Evolutionary conservation across 495 filamentous ascomycete species (phyloP).

Genomic region (Penicillium chermesinum): DNA sequence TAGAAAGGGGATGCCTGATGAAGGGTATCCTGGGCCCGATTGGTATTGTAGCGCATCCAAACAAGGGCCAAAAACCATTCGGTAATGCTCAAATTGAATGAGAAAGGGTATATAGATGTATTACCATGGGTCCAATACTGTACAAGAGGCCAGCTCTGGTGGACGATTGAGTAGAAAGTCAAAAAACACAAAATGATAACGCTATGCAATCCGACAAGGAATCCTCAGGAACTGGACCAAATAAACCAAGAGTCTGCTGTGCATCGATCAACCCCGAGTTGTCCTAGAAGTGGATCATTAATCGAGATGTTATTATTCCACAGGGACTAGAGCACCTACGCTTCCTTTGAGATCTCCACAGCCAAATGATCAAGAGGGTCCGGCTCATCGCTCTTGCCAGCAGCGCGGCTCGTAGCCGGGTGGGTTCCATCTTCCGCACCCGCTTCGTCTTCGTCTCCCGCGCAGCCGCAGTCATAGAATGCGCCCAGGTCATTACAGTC

Average conservation of each 20-base stretch:
- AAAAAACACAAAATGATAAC: not conserved
- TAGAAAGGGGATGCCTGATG: too few relatives aligned
- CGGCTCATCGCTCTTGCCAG: conserved; percentile 2
- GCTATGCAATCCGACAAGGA: not conserved
- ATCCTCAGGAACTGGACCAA: not conserved
- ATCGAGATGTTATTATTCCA: not conserved
- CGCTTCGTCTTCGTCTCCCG: conserved; percentile 55
- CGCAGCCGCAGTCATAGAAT: conserved; percentile 94
- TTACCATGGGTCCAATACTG: not conserved
- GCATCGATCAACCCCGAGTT: not conserved
- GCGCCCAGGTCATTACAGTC: conserved; percentile 88
- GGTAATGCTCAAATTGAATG: too few relatives aligned
- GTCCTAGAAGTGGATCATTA: not conserved
- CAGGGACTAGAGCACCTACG: conserved; percentile 21
- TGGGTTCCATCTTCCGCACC: conserved; percentile 1
- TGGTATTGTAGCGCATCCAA: too few relatives aligned
- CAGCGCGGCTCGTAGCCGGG: conserved; percentile 5
- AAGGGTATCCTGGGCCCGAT: too few relatives aligned
- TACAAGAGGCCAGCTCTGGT: not conserved
- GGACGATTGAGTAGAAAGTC: not conserved
- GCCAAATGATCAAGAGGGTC: conserved; percentile 18
- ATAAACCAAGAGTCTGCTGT: not conserved
- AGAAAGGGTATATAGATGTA: not conserved
- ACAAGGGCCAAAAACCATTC: too few relatives aligned
- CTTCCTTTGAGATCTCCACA: conserved; percentile 41